Base-by-base conservation (phyloP, 176 grass and related monocot species). In the Tillandsia fasciculata region DNA sequence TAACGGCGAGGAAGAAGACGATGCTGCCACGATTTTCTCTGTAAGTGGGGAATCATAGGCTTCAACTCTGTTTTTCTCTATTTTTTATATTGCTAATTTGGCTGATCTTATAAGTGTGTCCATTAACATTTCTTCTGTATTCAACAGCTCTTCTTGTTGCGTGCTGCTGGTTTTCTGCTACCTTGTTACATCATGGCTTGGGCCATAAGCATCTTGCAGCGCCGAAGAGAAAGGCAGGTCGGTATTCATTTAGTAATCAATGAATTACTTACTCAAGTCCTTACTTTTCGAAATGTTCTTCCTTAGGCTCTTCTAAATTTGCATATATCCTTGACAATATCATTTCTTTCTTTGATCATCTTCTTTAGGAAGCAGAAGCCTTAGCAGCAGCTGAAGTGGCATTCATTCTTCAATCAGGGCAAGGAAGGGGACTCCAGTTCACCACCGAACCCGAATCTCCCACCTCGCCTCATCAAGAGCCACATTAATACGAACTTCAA, bases 141-240 rank as follows among this genome's bases (percentile, higher is more conserved):
- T 74, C 83, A 59, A 14, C 71, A 96, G 89, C 86, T 90, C 79
- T 96, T 96, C 74, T 81, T 96, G 59, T 59, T 96, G 50, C 81
- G 84, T 12, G 83, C 93, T 76, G 86, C 83, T 79, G 86, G 86
- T 70, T 96, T 96, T 72, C 83, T 96, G 52, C 68, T 96, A 28
- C 89, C 93, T 47, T 92, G 91, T 71, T 96, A 96, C 79, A 86
- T 92, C 68, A 92, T 96, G 86, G 88, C 86, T 64, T 92, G 92
- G 92, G 86, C 86, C 26, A 89, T 92, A 68, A 92, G 83, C 78
- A 89, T 96, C 48, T 84, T 96, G 63, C 92, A 92, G 76, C 83
- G 70, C 49, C 77, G 83, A 64, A 89, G 86, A 69, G 85, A 85
- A 65, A 77, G 81, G 64, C 92, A 92, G 88, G 92, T 96, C 63